Base-by-base conservation (phyloP, 2,329 filamentous ascomycete genomes). In the Diaporthe capsici region DNA sequence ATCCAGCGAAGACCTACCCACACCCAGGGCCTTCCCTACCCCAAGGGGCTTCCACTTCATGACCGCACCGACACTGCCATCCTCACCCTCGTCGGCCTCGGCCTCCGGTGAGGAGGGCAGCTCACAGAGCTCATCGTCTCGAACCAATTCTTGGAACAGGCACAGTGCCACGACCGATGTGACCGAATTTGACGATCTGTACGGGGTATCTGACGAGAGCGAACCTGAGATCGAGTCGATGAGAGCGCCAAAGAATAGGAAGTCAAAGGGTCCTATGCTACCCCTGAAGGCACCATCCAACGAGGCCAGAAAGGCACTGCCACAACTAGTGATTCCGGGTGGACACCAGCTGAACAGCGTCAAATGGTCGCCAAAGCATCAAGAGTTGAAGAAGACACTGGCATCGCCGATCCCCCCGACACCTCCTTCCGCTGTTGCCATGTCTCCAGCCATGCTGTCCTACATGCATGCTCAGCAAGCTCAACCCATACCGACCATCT, bases 111-210 rank as follows among this genome's bases (percentile, higher is more conserved):
- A 90, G 79, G 82, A 82, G 51, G 77, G 76, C 72, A 81, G 81
- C 77, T 79, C 77, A 5, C 76, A 80, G n/a, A 87, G 84, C 71
- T 90, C 90, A 75, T 91, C 87, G 72, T 88, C 87, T 80, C 87
- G 86, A 13, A 89, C 87, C 55, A 88, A 90, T 77, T 88, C 87
- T 37, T 92, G 93, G 94, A 92, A 90, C 77, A 88, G 91, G 79
- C 87, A 87, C 80, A 93, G 90, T 86, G 85, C 88, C 79, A 86
- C 89, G 82, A 93, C 93, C 78, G 90, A 91, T 79, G 89, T 89
- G 77, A 94, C 91, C 79, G 93, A 95, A 78, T 96, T 96, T 80
- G 94, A 98, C 84, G 95, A 97, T 80, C 86, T 98, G 67, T 98
- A 98, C 83, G 94, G 97, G 83, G 90, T 95, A 57, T 95, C 94